A percentile compares a stretch with the other conserved stretches of the same genome.
phyloP scores from a whole-genome alignment of 1,139 yeast genomes.

The Eremothecium sinecaudum region DNA sequence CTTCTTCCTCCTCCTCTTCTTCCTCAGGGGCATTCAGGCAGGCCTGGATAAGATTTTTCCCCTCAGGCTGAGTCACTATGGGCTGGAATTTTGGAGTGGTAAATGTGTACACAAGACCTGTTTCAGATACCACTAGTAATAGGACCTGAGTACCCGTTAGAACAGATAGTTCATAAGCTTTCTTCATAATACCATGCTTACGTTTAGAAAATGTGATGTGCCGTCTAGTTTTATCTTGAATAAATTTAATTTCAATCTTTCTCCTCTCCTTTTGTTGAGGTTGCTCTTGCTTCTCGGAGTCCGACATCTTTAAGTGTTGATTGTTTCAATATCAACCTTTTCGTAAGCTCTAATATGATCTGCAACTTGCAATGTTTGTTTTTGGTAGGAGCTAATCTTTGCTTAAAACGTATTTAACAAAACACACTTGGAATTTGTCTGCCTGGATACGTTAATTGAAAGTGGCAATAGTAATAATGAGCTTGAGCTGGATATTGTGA shows the following conservation, averaged over 20 bases:
- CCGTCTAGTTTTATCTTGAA: conserved; percentile 93
- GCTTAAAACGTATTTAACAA: conserved; percentile 4
- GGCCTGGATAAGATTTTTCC: conserved; percentile 92
- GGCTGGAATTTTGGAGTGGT: conserved; percentile 98
- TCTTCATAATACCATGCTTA: conserved; percentile 98
- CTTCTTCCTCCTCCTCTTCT: conserved; percentile 43
- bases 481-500: background rate
- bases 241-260: conserved; percentile 92
- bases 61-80: conserved; percentile 91
- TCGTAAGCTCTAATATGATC: conserved; percentile 1
- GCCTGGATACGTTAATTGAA: conserved; percentile 4
- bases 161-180: conserved; percentile 91
- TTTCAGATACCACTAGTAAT: conserved; percentile 87
- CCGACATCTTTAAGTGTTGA: conserved; percentile 7
- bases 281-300: conserved; percentile 7
- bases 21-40: conserved; percentile 87
- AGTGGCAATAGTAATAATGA: background rate
- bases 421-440: background rate
- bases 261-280: conserved; percentile 54
- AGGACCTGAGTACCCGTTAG: conserved; percentile 95
- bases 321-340: conserved; percentile 1
- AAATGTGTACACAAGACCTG: conserved; percentile 96
- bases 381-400: conserved; percentile 5
- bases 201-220: conserved; percentile 96
- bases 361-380: conserved; percentile 1